Base-by-base conservation (phyloP, 1,284 basidiomycete genomes). In the Fomitiporia mediterranea region DNA sequence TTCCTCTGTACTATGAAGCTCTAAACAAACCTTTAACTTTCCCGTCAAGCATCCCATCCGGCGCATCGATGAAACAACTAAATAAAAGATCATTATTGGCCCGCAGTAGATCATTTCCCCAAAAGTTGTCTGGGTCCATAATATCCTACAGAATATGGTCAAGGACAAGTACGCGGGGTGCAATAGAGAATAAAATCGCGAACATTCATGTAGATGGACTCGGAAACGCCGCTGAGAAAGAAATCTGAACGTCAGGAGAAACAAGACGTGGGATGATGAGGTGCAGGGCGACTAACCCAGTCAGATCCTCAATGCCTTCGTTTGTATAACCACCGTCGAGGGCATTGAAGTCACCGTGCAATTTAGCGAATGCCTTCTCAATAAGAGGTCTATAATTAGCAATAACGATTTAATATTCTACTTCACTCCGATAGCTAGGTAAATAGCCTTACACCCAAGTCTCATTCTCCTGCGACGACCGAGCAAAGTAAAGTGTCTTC, bases 351-450 rank as follows among this genome's bases (percentile, higher is more conserved):
- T 76, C 74, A 1, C 78, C 78, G 61, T 79, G 75, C 2, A 80
- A 61, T 61, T 80, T 80, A 0, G 80, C 80, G 60, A 74, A 82
- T 2, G 80, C 80, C 63, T 82, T 81, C 63, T 81, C 80, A 17
- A 80, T 71, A 11, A 81, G 65, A 2, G 79, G 76, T 17, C 63
- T 64, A 4, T 28, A 7, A 17, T 37, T 39, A 42, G 30, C 21
- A 3, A 17, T 56, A n/a, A n/a, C n/a, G n/a, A n/a, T n/a, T n/a
- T 21, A 51, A 28, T 19, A 19, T 38, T 30, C 19, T n/a, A 7
- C 23, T 15, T 19, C 23, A 15, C 25, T 19, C 17, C 25, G 15
- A 30, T 13, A n/a, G n/a, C n/a, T n/a, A n/a, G n/a, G n/a, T n/a
- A 8, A 42, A 21, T 21, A 25, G 39, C 47, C 62, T 39, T 50